Evolutionary conservation across 306 rosid genomes (phyloP).

Genomic region (Dalbergia oliveri): DNA sequence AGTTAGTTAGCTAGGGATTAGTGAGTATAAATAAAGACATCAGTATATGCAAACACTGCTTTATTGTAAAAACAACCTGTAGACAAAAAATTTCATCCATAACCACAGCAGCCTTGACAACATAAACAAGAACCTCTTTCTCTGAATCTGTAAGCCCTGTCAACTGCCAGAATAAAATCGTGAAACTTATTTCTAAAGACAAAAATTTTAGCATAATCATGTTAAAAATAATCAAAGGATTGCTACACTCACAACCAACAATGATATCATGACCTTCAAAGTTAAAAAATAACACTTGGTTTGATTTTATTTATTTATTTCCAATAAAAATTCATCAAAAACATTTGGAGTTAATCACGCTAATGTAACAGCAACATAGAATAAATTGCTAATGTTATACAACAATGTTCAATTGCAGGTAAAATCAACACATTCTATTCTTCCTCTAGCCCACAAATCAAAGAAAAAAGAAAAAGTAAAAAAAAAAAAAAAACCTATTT

Average conservation of each 20-base stretch:
- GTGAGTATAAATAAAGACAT: too few species aligned
- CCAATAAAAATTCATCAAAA: conserved; percentile 27
- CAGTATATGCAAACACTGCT: not conserved
- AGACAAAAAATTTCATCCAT: conserved; percentile 82
- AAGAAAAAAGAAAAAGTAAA: not conserved
- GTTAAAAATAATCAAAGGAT: conserved; percentile 21
- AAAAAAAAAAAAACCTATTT: not conserved
- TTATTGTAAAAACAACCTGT: conserved; percentile 67
- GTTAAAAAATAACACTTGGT: conserved; percentile 8
- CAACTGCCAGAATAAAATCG: conserved; percentile 63
- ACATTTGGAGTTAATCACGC: conserved; percentile 1
- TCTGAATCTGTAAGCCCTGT: conserved; percentile 75
- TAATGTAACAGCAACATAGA: conserved; percentile 15
- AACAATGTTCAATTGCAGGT: conserved; percentile 12
- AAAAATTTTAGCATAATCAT: conserved; percentile 17
- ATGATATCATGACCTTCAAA: conserved; percentile 39
- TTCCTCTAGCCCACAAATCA: conserved; percentile 10
- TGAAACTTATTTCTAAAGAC: conserved; percentile 10
- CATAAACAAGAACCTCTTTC: conserved; percentile 69
- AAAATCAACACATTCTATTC: conserved; percentile 4
- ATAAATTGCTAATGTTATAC: conserved; percentile 6
- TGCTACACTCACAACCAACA: conserved; percentile 8
- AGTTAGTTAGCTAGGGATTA: too few species aligned
- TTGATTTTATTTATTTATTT: conserved; percentile 2
- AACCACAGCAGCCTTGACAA: conserved; percentile 81